Conservation (phyloP, 768 basidiomycete genomes). For the Cantharellus anzutake region DNA sequence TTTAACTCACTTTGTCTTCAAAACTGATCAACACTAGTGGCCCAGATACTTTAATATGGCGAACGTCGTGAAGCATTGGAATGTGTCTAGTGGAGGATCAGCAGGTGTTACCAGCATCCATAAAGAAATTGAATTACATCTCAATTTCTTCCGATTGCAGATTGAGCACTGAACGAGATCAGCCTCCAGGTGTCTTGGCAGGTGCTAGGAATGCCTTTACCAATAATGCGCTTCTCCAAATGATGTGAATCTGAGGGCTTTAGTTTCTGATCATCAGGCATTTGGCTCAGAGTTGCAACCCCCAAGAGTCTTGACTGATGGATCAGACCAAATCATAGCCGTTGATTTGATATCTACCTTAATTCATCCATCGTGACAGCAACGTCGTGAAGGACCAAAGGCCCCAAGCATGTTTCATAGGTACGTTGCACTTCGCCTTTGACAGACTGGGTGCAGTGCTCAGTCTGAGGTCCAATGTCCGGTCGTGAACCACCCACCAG, state of each 20-base stretch:
- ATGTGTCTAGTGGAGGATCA: slow-evolving; percentile 23
- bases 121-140: slow-evolving; percentile 18
- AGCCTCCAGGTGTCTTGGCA: not conserved
- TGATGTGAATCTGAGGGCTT: slow-evolving; percentile 32
- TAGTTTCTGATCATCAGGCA: slow-evolving; percentile 41
- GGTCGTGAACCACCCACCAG: not conserved
- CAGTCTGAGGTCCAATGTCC: not conserved
- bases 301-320: slow-evolving; percentile 25
- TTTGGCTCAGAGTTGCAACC: slow-evolving; percentile 44
- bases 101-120: not conserved
- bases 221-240: slow-evolving; percentile 51
- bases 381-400: slow-evolving; percentile 49
- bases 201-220: slow-evolving; percentile 19
- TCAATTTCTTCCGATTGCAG: slow-evolving; percentile 44
- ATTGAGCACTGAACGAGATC: slow-evolving; percentile 35
- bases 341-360: slow-evolving; percentile 14
- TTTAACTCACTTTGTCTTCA: slow-evolving; percentile 34
- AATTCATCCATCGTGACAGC: slow-evolving; percentile 44
- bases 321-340: too few species aligned
- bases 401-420: slow-evolving; percentile 30
- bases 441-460: slow-evolving; percentile 26
- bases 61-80: slow-evolving; percentile 53
- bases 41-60: slow-evolving; percentile 47
- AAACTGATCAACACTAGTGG: slow-evolving; percentile 50
- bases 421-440: slow-evolving; percentile 38